Evolutionary conservation across 345 rosid species (phyloP), one percentile per base, ranked within the genome.

Genomic region (Eucalyptus victrix): DNA sequence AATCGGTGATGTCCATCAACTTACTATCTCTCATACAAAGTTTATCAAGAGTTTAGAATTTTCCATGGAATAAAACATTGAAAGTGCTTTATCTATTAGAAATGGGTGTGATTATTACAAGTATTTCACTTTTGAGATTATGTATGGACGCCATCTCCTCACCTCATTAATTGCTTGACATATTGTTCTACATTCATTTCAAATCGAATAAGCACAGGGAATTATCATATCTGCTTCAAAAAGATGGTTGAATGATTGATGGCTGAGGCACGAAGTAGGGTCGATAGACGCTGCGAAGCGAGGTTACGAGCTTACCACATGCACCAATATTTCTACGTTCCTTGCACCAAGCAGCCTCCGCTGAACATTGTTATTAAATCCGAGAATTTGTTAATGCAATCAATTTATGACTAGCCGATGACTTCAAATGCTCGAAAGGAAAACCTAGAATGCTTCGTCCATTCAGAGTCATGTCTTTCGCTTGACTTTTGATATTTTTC

Each of bases 341-440:
- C 81, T 7, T 2, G 2, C 81, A 7, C 44, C 45, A 3, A 19
- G 44, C 37, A 72, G 40, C 12, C 8, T 37, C 45, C 2, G 2
- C 14, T 11, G 3, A 3, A 10, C 47, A 19, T 21, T 12, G 28
- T 6, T 6, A 11, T 21, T 76, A 0, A 1, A 76, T 6, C 3
- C 9, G 28, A 72, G 15, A 72, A 37, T 44, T 37, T 5, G 28
- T 37, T 28, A 72, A 11, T 37, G 12, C 16, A 37, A 72, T 37
- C 42, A 72, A 72, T 72, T 37, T 21, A 9, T 40, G 24, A 34
- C 13, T 69, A 32, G 42, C 80, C 3, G 19, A 10, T 72, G 45
- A 37, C 28, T n/a, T n/a, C n/a, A n/a, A n/a, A n/a, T 19, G 81
- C 45, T 37, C 44, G 8, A 11, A 19, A 72, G 14, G 44, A 37